Percentiles rank a stretch among this genome's conserved stretches.
These are phyloP conservation scores for Neoboletus brunneissimus DNA, from an alignment of 768 basidiomycete species.

Conservation along the genomic window DNA sequence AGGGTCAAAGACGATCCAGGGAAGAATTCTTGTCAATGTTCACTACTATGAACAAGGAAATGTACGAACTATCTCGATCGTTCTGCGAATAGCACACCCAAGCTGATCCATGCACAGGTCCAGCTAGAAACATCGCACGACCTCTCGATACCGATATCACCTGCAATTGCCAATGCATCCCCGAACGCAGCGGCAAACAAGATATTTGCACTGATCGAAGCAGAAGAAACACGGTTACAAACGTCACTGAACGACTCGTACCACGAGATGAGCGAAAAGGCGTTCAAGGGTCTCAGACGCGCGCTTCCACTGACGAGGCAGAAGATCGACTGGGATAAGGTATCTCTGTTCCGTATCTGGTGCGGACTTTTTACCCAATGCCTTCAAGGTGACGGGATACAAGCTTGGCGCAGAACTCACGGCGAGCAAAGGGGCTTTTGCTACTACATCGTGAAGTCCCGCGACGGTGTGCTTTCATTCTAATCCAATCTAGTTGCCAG, in stretches of 20 bases:
- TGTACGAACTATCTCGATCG: conserved; percentile 40
- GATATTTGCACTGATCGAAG: conserved; percentile 76
- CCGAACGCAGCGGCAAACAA: conserved; percentile 58
- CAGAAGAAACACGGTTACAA: conserved; percentile 81
- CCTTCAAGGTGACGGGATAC: conserved; percentile 50
- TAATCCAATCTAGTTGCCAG: neutral
- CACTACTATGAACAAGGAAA: conserved; percentile 99
- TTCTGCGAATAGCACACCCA: neutral
- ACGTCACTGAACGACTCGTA: conserved; percentile 77
- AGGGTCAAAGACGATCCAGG: conserved; percentile 55
- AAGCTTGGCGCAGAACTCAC: conserved; percentile 76
- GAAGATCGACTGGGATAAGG: conserved; percentile 97
- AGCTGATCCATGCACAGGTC: conserved; percentile 50
- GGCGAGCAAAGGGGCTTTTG: conserved; percentile 58
- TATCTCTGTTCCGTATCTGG: conserved; percentile 26
- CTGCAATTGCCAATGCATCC: conserved; percentile 51
- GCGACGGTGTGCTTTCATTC: neutral
- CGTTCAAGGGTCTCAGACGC: conserved; percentile 86
- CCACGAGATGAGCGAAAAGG: conserved; percentile 87
- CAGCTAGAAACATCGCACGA: conserved; percentile 81
- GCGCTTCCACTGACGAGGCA: conserved; percentile 90
- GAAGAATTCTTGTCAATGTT: conserved; percentile 76
- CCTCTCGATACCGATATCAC: conserved; percentile 60
- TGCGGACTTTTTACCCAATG: neutral
- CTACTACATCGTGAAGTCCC: conserved; percentile 23